Percentiles rank a stretch among this genome's conserved stretches.
Evolutionary conservation across 768 basidiomycete species (phyloP).

Genomic region (Hortiboletus flavorubellus): DNA sequence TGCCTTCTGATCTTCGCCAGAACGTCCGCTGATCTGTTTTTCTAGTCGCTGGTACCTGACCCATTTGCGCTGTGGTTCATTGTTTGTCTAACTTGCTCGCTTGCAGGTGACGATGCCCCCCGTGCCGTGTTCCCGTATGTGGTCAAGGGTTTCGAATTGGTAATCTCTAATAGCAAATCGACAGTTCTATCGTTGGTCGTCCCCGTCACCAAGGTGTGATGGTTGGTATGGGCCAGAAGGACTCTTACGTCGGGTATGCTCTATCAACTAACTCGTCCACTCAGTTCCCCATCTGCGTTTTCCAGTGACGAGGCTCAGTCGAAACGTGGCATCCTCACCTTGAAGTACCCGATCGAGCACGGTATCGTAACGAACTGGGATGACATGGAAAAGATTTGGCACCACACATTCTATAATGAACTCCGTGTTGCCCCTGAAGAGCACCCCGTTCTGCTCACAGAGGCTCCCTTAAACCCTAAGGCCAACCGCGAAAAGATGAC

Average conservation of each 20-base stretch:
- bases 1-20: constrained; percentile 24
- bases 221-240: constrained; percentile 97
- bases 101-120: constrained; percentile 80
- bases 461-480: constrained; percentile 72
- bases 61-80: not conserved
- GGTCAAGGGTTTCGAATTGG: constrained; percentile 4
- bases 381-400: constrained; percentile 99
- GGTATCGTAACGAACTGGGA: constrained; percentile 98
- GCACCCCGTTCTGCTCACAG: constrained; percentile 68
- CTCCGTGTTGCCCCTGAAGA: constrained; percentile 76
- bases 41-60: constrained; percentile 59
- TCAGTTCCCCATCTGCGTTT: constrained; percentile 10
- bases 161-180: constrained; percentile 11
- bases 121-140: constrained; percentile 95
- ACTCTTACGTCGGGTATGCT: constrained; percentile 87
- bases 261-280: constrained; percentile 2
- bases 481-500: constrained; percentile 75
- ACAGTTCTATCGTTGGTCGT: constrained; percentile 88
- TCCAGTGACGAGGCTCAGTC: constrained; percentile 85
- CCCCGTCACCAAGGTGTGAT: constrained; percentile 94
- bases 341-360: constrained; percentile 94
- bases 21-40: constrained; percentile 20
- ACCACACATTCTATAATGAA: constrained; percentile 92
- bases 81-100: constrained; percentile 7
- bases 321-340: constrained; percentile 90